Conservation (phyloP, 768 basidiomycete genomes). For the Boletus fagicola region DNA sequence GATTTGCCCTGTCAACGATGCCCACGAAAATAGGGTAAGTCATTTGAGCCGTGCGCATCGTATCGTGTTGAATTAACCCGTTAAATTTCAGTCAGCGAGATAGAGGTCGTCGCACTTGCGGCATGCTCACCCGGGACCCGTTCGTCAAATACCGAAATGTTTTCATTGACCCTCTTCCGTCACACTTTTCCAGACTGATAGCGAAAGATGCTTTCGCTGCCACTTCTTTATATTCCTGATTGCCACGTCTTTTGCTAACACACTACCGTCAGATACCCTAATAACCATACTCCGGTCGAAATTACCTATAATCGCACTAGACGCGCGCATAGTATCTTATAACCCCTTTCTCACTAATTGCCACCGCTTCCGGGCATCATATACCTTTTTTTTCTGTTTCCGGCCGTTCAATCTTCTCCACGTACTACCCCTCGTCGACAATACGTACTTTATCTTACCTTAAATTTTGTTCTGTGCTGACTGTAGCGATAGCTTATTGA, state of each 20-base stretch:
- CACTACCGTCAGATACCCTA: background rate
- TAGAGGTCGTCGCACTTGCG: background rate
- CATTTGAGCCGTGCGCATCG: background rate
- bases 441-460: conserved; percentile 2
- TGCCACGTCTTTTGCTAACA: background rate
- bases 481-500: conserved; percentile 21
- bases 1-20: conserved; percentile 16
- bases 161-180: background rate
- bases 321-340: background rate
- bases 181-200: background rate
- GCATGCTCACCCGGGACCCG: background rate
- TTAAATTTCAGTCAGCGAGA: background rate
- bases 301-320: background rate
- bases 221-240: background rate
- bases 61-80: background rate
- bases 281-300: background rate
- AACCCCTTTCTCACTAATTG: background rate
- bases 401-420: background rate
- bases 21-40: conserved; percentile 1
- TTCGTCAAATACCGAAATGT: background rate
- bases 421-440: background rate
- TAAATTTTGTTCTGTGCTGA: background rate
- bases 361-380: background rate
- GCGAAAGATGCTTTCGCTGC: background rate
- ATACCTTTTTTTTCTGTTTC: conserved; percentile 2